These are phyloP conservation scores for Schwanniomyces etchellsii DNA, from an alignment of 1,139 yeast genomes.

Conservation along the genomic window DNA sequence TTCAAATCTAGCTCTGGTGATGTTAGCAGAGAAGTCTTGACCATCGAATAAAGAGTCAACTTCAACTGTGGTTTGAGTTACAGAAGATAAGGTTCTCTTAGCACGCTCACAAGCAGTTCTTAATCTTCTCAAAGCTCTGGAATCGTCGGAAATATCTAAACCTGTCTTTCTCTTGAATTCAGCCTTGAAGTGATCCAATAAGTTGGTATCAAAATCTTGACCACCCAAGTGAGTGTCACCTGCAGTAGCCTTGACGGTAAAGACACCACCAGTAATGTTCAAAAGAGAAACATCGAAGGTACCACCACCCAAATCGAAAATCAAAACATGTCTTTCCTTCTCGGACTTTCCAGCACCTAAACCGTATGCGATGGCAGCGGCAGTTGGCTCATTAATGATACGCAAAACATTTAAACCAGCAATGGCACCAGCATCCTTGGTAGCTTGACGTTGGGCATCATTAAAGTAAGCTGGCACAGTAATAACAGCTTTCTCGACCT, in stretches of 20 bases:
- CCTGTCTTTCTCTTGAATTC: slow-evolving; percentile 98
- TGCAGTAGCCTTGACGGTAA: slow-evolving; percentile 99
- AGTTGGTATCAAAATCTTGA: slow-evolving; percentile 98
- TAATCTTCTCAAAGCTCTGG: slow-evolving; percentile 96
- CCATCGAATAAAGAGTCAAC: slow-evolving; percentile 96
- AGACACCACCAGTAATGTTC: slow-evolving; percentile 98
- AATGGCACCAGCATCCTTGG: slow-evolving; percentile 98
- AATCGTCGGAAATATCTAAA: slow-evolving; percentile 83
- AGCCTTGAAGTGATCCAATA: slow-evolving; percentile 87
- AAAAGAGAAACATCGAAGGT: slow-evolving; percentile 96
- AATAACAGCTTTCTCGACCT: slow-evolving; percentile 90
- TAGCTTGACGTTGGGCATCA: slow-evolving; percentile 97
- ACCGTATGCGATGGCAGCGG: slow-evolving; percentile 98
- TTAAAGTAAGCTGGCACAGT: slow-evolving; percentile 97
- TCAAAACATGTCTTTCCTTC: slow-evolving; percentile 83
- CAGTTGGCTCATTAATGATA: slow-evolving; percentile 97
- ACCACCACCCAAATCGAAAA: slow-evolving; percentile 98
- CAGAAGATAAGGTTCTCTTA: slow-evolving; percentile 96
- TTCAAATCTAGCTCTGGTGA: slow-evolving; percentile 99
- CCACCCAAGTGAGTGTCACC: slow-evolving; percentile 99
- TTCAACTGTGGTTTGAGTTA: slow-evolving; percentile 94
- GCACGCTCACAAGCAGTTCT: slow-evolving; percentile 99
- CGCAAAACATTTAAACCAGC: slow-evolving; percentile 95
- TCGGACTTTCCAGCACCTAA: slow-evolving; percentile 90
- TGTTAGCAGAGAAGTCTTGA: slow-evolving; percentile 92